Percentiles rank a stretch among this genome's conserved stretches.
These are phyloP conservation scores for Pythium myriotylum DNA, from an alignment of 352 stramenopile species.

Conservation along the genomic window DNA sequence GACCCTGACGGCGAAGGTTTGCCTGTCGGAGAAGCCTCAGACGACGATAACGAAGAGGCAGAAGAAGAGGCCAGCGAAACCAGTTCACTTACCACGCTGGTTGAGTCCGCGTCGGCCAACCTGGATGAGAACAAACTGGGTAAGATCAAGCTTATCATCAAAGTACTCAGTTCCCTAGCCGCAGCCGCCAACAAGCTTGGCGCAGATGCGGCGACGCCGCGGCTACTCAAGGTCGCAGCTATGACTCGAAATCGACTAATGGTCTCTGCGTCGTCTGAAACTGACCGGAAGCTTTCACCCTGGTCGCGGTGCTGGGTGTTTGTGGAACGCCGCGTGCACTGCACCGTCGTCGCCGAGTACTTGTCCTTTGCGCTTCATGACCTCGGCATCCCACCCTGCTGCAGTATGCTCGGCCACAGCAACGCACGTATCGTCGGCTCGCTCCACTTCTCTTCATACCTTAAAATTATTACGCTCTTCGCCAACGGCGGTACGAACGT, in stretches of 20 bases:
- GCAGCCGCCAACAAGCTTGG: slow-evolving; percentile 37
- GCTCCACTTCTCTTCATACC: slow-evolving; percentile 65
- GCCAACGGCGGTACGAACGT: slow-evolving; percentile 51
- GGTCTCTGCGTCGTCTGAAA: slow-evolving; percentile 35
- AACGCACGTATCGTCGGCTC: slow-evolving; percentile 62
- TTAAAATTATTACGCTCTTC: slow-evolving; percentile 75
- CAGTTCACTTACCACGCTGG: slow-evolving; percentile 31
- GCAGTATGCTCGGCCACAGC: slow-evolving; percentile 76
- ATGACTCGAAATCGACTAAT: slow-evolving; percentile 52
- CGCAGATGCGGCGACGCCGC: slow-evolving; percentile 42
- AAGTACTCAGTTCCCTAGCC: slow-evolving; percentile 55
- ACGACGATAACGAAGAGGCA: slow-evolving; percentile 28
- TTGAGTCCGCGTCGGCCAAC: slow-evolving; percentile 31
- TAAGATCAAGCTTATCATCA: slow-evolving; percentile 59
- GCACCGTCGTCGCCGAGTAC: slow-evolving; percentile 76
- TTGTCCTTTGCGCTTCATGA: slow-evolving; percentile 50
- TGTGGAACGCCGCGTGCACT: slow-evolving; percentile 69
- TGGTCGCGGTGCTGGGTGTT: slow-evolving; percentile 56
- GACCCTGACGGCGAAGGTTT: not conserved
- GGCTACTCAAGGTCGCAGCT: slow-evolving; percentile 57
- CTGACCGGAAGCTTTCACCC: no score
- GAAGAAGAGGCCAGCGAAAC: slow-evolving; percentile 17
- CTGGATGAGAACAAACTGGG: slow-evolving; percentile 37
- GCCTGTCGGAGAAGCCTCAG: slow-evolving; percentile 12
- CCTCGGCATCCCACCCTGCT: slow-evolving; percentile 53